Base-by-base conservation (phyloP, 352 stramenopile genomes). In the Phytophthora pluvialis region DNA sequence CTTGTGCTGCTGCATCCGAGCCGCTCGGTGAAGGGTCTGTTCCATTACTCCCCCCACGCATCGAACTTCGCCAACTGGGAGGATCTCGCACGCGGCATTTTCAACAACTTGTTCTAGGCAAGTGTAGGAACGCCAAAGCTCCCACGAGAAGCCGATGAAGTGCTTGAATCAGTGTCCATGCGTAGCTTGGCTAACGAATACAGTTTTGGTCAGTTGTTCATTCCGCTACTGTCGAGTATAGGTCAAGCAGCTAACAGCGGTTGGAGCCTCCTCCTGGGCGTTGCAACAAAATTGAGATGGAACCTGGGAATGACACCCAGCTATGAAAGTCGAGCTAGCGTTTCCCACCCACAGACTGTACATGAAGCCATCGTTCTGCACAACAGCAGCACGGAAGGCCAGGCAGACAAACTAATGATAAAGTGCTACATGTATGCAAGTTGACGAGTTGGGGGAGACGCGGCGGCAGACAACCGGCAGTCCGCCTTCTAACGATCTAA, bases 1-100 rank as follows among this genome's bases (percentile, higher is more conserved):
- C 66, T 95, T 42, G 78, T 89, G 33, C 64, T 95, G 28, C 60
- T 95, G 15, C 85, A 95, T 60, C 86, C 86, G n/a, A 93, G 83
- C 52, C 86, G 75, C 16, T 88, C 84, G 1, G 61, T 90, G 46
- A 83, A 88, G 59, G 77, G 67, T 10, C 52, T 95, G 13, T 89
- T 94, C 55, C 75, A 91, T 53, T 90, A 88, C 58, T 88, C 86
- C 59, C 88, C 88, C 0, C 54, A 74, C 13, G 73, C 77, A 40
- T 28, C 47, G 18, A 67, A 59, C 25, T 49, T 75, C 31, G 26
- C 64, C 10, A 82, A 36, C n/a, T 95, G 88, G 88, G 69, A 86
- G 28, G 72, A 88, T 12, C 70, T 94, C 26, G 85, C 88, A 12
- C 60, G 68, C n/a, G 55, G 64, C 11, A 71, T 93, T 51, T 95